Conservation (phyloP, 805 yeast species). For the Kodamaea leandrae region DNA sequence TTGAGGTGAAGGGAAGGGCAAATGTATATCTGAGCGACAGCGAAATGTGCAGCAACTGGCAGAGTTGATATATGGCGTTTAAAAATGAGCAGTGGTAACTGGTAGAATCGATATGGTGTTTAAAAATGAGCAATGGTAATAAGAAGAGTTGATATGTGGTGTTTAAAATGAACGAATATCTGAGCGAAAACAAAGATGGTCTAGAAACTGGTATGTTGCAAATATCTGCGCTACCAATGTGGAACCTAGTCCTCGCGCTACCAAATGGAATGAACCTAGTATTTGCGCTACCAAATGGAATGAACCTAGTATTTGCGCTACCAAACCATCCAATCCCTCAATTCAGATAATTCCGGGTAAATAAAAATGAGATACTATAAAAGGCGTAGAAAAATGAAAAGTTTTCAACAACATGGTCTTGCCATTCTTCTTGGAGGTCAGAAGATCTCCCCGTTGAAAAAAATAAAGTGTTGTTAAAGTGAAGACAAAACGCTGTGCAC, state of each 20-base stretch:
- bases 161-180: no score
- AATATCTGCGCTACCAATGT: background rate
- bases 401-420: background rate
- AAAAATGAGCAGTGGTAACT: no score
- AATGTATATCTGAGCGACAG: no score
- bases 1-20: background rate
- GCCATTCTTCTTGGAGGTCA: conserved; percentile 10
- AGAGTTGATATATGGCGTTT: no score
- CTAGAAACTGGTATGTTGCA: background rate
- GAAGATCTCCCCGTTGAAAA: conserved; percentile 15
- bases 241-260: background rate
- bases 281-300: no score
- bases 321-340: background rate
- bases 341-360: conserved; percentile 1
- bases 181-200: no score
- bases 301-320: background rate
- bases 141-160: no score
- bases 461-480: conserved; percentile 17
- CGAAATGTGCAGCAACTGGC: no score
- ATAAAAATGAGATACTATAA: background rate
- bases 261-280: background rate
- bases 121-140: no score
- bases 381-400: background rate
- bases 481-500: conserved; percentile 54
- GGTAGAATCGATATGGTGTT: no score